These are phyloP conservation scores for Talaromyces amestolkiae DNA, from an alignment of 2,329 filamentous ascomycete genomes.

Conservation along the genomic window DNA sequence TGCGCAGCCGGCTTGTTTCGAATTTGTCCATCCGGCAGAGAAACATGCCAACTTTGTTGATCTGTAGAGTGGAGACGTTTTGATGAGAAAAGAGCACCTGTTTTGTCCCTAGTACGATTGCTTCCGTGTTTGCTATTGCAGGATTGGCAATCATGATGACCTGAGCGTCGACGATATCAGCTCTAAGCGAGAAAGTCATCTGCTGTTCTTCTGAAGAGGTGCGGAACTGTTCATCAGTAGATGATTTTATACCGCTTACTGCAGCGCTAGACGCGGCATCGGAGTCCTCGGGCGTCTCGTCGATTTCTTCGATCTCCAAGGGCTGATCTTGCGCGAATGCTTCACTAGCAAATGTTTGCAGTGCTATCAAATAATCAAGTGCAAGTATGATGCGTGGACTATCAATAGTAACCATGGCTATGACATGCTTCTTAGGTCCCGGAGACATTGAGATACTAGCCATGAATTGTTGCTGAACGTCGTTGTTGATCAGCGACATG, in stretches of 20 bases:
- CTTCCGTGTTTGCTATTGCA: constrained; percentile 82
- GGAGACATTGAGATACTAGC: constrained; percentile 91
- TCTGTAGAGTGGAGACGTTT: constrained; percentile 87
- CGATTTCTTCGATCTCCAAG: constrained; percentile 31
- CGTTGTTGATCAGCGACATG: constrained; percentile 94
- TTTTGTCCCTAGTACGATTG: constrained; percentile 91
- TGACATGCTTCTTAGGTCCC: constrained; percentile 74
- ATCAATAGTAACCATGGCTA: constrained; percentile 89
- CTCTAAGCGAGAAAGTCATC: constrained; percentile 79
- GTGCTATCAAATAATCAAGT: constrained; percentile 87
- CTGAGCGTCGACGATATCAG: constrained; percentile 94
- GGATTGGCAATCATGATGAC: constrained; percentile 96
- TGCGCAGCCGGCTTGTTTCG: constrained; percentile 82
- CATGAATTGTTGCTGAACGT: constrained; percentile 94
- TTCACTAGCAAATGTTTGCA: constrained; percentile 76
- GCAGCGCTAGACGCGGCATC: constrained; percentile 34
- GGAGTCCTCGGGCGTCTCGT: constrained; percentile 38
- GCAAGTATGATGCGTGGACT: constrained; percentile 94
- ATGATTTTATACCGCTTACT: constrained; percentile 28
- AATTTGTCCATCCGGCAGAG: constrained; percentile 98
- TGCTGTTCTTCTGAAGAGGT: constrained; percentile 43
- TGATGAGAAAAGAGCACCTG: constrained; percentile 91
- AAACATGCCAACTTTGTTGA: constrained; percentile 96
- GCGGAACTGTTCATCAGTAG: constrained; percentile 28
- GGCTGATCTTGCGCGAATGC: constrained; percentile 60